phyloP scores from a whole-genome alignment of 1,284 basidiomycete genomes.

The Rhodofomes roseus region DNA sequence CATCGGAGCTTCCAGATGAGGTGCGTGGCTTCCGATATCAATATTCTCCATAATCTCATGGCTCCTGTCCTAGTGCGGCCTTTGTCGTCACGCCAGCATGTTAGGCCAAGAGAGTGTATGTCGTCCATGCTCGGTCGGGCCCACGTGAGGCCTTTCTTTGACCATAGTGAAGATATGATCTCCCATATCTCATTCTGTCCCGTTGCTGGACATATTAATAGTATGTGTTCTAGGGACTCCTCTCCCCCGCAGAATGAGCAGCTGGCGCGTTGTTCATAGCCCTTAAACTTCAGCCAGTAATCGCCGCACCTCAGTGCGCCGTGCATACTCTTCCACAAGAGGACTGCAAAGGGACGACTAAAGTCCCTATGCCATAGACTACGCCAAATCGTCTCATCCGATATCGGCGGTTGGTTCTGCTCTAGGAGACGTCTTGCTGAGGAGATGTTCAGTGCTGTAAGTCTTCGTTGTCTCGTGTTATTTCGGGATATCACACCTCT shows the following conservation, averaged over 20 bases:
- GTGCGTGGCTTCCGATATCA: neutral
- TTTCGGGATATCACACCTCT: neutral
- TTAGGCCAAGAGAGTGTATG: neutral
- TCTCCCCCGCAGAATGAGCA: neutral
- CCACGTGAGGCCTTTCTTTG: neutral
- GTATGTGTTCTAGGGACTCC: neutral
- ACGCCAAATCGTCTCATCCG: neutral
- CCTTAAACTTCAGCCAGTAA: neutral
- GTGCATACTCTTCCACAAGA: constrained; percentile 29
- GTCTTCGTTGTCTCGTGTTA: neutral
- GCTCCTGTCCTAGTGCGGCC: neutral
- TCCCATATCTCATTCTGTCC: neutral
- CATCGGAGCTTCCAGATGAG: neutral
- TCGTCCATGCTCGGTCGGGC: neutral
- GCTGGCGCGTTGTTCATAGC: neutral
- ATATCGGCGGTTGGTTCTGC: too few relatives aligned
- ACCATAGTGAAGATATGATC: neutral
- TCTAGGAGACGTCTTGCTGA: too few relatives aligned
- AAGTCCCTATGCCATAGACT: constrained; percentile 11
- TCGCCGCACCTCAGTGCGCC: constrained; percentile 15
- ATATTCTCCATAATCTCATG: neutral
- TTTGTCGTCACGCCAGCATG: neutral
- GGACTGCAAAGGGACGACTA: constrained; percentile 19
- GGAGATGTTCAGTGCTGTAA: too few relatives aligned
- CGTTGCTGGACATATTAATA: neutral